Percentiles rank a stretch among this genome's conserved stretches.
phyloP scores from a whole-genome alignment of 345 rosid genomes.

The Eucalyptus coolabah region DNA sequence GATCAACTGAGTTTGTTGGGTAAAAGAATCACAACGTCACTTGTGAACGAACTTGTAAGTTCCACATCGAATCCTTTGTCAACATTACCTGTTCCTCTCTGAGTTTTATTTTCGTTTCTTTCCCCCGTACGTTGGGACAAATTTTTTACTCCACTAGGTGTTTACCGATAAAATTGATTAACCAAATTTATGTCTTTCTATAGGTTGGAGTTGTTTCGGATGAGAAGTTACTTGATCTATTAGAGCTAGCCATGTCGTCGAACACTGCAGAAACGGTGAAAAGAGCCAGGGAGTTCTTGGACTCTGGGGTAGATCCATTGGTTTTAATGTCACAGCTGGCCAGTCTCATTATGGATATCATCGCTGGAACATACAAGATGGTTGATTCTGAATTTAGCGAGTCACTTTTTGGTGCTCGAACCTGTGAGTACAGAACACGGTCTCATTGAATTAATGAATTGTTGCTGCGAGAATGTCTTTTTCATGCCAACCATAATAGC shows the following conservation, averaged over 20 bases:
- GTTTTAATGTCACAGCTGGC: conserved; percentile 97
- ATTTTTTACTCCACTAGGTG: neutral
- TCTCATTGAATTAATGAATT: neutral
- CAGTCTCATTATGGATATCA: conserved; percentile 93
- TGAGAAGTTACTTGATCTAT: conserved; percentile 79
- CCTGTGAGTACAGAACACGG: conserved; percentile 38
- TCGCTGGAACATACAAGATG: conserved; percentile 73
- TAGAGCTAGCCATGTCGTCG: conserved; percentile 94
- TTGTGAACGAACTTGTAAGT: conserved; percentile 96
- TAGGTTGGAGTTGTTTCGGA: conserved; percentile 97
- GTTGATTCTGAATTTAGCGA: conserved; percentile 32
- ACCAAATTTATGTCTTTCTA: neutral
- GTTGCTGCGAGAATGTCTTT: neutral
- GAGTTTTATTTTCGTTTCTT: neutral
- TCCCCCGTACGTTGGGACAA: neutral
- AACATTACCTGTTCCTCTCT: neutral
- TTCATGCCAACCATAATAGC: neutral
- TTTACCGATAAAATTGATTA: neutral
- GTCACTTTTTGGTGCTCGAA: conserved; percentile 46
- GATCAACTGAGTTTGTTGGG: conserved; percentile 96
- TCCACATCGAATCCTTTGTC: neutral
- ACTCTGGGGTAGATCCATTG: conserved; percentile 91
- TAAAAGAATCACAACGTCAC: conserved; percentile 66
- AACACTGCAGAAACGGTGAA: conserved; percentile 91
- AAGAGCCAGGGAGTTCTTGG: conserved; percentile 89